Evolutionary conservation across 73 alveolate genomes (phyloP).

Genomic region (Blepharisma japonicum): DNA sequence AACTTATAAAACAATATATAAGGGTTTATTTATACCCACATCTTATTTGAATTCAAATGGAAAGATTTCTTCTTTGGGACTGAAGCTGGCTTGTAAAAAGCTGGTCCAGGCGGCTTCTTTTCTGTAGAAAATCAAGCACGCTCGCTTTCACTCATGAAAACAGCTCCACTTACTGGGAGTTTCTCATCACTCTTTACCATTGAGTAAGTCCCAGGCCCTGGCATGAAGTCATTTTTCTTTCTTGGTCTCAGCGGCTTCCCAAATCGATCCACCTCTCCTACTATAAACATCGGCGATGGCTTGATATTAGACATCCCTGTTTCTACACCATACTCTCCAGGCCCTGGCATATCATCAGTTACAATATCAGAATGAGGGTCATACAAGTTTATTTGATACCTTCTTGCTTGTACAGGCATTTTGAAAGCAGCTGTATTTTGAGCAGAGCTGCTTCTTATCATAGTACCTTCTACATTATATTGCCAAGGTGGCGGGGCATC

Average conservation of each 20-base stretch:
- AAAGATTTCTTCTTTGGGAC: constrained; percentile 28
- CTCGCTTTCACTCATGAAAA: constrained; percentile 16
- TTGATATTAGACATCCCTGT: neutral
- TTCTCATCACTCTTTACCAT: neutral
- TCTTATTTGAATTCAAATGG: constrained; percentile 13
- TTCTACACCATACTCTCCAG: neutral
- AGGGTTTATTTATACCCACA: neutral
- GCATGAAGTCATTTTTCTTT: neutral
- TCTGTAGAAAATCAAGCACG: constrained; percentile 7
- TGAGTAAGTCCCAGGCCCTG: constrained; percentile 29
- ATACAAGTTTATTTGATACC: constrained; percentile 15
- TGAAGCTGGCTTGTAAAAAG: constrained; percentile 25
- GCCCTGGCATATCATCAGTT: constrained; percentile 15
- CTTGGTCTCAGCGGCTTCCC: constrained; percentile 18
- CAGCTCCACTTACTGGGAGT: constrained; percentile 19
- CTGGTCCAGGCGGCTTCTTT: constrained; percentile 33
- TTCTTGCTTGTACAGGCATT: constrained; percentile 18
- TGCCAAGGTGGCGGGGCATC: constrained; percentile 27
- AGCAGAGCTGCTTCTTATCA: neutral
- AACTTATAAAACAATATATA: no score
- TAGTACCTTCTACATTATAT: neutral
- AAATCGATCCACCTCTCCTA: constrained; percentile 26
- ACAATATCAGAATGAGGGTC: constrained; percentile 14
- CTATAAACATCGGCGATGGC: constrained; percentile 13
- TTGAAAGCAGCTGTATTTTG: constrained; percentile 3